Conservation (phyloP, 2,329 filamentous ascomycete genomes). For the Alternaria sp. region DNA sequence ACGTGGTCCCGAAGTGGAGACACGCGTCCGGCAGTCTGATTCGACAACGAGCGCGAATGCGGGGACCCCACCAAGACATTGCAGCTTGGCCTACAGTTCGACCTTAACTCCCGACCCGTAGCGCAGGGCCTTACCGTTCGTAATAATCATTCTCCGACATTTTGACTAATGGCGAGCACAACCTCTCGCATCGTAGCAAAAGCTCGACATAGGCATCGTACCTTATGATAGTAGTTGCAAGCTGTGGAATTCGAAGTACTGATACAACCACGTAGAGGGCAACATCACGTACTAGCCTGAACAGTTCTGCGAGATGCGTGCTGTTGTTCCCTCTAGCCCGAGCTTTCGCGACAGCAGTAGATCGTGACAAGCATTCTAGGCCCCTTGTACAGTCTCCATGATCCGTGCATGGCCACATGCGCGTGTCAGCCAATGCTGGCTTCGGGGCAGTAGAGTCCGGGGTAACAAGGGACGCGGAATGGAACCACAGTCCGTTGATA, state of each 20-base stretch:
- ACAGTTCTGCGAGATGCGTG: background rate
- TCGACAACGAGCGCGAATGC: background rate
- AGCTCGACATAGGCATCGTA: background rate
- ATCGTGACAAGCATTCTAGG: background rate
- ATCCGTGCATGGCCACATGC: background rate
- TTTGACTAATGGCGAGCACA: background rate
- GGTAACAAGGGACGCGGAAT: background rate
- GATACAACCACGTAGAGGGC: background rate
- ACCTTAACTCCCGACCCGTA: background rate
- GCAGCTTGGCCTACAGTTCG: background rate
- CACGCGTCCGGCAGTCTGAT: background rate
- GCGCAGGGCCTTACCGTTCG: background rate
- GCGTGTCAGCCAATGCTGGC: background rate
- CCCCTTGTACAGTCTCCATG: background rate
- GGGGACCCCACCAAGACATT: background rate
- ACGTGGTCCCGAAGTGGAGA: background rate
- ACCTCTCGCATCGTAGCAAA: background rate
- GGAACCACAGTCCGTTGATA: background rate
- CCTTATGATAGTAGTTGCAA: background rate
- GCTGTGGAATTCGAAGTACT: background rate
- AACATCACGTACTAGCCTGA: background rate
- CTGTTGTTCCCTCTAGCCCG: background rate
- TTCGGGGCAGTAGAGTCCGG: background rate
- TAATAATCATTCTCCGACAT: background rate
- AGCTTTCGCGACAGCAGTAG: background rate